These are phyloP conservation scores for Candida gigantensis DNA, from an alignment of 1,139 yeast genomes.

Conservation along the genomic window DNA sequence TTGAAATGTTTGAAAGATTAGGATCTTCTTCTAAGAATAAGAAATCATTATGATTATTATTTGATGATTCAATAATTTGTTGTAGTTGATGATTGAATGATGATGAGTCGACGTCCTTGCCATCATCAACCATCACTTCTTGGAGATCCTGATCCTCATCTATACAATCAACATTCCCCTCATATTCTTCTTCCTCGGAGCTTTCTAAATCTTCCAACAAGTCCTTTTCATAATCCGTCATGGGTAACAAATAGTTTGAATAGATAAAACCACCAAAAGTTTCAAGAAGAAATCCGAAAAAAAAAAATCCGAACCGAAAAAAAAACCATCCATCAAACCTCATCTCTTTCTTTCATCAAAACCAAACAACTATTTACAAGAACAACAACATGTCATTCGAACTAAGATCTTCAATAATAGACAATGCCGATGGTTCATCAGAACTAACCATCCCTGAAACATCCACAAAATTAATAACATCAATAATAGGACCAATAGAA, in stretches of 20 bases:
- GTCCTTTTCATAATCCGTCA: constrained; percentile 34
- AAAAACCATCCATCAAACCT: constrained; percentile 1
- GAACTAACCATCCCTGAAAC: constrained; percentile 34
- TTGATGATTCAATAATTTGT: constrained; percentile 13
- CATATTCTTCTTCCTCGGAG: constrained; percentile 19
- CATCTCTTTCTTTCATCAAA: neutral
- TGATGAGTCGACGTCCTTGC: neutral
- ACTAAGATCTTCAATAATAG: constrained; percentile 37
- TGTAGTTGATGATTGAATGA: constrained; percentile 16
- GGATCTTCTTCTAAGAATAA: constrained; percentile 20
- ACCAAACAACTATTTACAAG: neutral
- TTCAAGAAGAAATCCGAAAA: constrained; percentile 1
- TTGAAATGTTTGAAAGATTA: constrained; percentile 15
- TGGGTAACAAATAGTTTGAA: constrained; percentile 1
- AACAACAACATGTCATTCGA: constrained; percentile 13
- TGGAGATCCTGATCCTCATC: no score
- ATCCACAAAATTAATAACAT: constrained; percentile 56
- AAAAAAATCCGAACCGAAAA: constrained; percentile 6
- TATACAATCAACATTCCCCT: no score
- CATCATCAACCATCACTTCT: no score
- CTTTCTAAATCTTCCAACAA: constrained; percentile 37
- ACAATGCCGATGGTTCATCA: constrained; percentile 81
- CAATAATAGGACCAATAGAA: constrained; percentile 91
- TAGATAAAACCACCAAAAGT: neutral
- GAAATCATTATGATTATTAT: constrained; percentile 9